Percentiles rank a stretch among this genome's conserved stretches.
phyloP scores from a whole-genome alignment of 2,329 filamentous ascomycete genomes.

The Beauveria rudraprayagi region DNA sequence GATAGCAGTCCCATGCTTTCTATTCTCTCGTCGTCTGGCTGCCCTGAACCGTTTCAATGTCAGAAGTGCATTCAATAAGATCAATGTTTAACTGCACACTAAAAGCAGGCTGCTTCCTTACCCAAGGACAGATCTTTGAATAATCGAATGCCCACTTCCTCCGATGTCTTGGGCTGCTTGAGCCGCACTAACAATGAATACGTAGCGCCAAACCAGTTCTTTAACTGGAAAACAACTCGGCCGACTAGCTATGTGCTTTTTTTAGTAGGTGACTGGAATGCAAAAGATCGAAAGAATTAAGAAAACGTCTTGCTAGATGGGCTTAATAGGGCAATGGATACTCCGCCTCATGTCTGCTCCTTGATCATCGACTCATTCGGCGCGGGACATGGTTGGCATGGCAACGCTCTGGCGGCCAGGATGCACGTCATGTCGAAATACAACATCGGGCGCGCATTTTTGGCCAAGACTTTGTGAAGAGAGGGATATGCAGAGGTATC shows the following conservation, averaged over 20 bases:
- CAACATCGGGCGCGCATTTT: too few species aligned
- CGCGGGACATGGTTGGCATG: constrained; percentile 1
- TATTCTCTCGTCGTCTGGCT: neutral
- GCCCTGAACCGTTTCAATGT: neutral
- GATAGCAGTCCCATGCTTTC: constrained; percentile 43
- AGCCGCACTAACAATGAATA: constrained; percentile 3
- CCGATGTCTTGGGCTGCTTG: neutral
- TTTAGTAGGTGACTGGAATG: constrained; percentile 3
- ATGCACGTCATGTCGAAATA: neutral
- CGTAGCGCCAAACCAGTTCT: neutral
- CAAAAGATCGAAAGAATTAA: neutral
- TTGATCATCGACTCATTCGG: too few species aligned
- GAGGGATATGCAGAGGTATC: too few species aligned
- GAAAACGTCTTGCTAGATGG: neutral
- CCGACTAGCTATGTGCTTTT: neutral
- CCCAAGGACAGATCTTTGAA: neutral
- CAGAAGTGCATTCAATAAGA: neutral
- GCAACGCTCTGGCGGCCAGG: neutral
- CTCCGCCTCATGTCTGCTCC: neutral
- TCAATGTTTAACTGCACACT: neutral
- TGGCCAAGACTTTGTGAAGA: too few species aligned
- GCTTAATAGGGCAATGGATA: neutral
- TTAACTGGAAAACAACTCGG: neutral
- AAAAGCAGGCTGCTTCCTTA: neutral
- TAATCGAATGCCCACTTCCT: neutral